Evolutionary conservation across 495 filamentous ascomycete genomes (phyloP).

Genomic region (Aspergillus baeticus): DNA sequence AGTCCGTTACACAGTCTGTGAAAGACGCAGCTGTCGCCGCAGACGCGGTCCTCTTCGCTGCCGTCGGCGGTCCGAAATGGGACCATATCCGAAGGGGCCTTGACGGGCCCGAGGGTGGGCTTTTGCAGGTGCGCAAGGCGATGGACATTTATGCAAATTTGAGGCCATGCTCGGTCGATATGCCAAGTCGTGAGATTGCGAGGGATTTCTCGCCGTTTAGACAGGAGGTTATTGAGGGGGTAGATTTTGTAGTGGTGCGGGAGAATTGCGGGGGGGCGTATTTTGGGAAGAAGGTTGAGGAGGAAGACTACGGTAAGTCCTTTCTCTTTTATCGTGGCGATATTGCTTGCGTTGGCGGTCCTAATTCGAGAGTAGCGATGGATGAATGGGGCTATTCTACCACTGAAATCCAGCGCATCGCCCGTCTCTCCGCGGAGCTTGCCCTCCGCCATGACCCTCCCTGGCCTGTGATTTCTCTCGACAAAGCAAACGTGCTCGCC

Average conservation of each 20-base stretch:
- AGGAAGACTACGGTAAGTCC: constrained; percentile 39
- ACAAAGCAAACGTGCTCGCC: constrained; percentile 54
- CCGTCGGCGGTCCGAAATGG: constrained; percentile 53
- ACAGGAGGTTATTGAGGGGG: constrained; percentile 44
- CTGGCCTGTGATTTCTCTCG: constrained; percentile 44
- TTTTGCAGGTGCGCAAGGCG: constrained; percentile 43
- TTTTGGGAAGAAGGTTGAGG: constrained; percentile 50
- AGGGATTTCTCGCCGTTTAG: constrained; percentile 44
- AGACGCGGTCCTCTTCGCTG: constrained; percentile 51
- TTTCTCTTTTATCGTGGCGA: background rate
- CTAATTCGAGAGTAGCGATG: constrained; percentile 27
- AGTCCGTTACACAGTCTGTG: constrained; percentile 44
- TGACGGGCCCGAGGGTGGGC: constrained; percentile 45
- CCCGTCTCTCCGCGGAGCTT: constrained; percentile 45
- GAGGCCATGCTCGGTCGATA: constrained; percentile 44
- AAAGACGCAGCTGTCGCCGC: constrained; percentile 39
- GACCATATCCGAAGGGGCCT: constrained; percentile 37
- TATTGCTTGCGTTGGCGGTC: too few relatives aligned
- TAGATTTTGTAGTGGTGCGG: constrained; percentile 49
- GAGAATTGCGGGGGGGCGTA: constrained; percentile 56
- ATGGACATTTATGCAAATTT: constrained; percentile 54
- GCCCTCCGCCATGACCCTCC: constrained; percentile 45
- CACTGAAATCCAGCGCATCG: constrained; percentile 47
- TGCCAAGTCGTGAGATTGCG: constrained; percentile 37
- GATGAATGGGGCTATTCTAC: constrained; percentile 49